These are phyloP conservation scores for Bonnemaisonia californica DNA, from an alignment of 31 red algal genomes.

Conservation along the genomic window DNA sequence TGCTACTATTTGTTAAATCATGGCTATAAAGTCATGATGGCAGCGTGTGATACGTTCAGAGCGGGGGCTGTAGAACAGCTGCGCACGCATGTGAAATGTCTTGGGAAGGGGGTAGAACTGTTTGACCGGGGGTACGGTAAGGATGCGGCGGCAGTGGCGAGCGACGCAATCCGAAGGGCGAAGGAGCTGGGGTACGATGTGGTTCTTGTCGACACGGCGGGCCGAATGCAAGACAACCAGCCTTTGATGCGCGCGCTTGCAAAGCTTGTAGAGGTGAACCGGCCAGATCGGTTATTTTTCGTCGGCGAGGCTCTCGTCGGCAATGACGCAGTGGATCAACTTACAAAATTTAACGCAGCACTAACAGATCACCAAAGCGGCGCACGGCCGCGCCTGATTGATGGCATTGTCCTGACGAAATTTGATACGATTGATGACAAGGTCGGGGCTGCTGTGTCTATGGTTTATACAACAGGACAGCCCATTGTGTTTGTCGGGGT, in stretches of 20 bases:
- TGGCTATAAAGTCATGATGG: conserved; percentile 78
- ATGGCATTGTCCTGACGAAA: conserved; percentile 97
- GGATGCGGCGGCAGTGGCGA: conserved; percentile 87
- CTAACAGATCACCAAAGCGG: conserved; percentile 67
- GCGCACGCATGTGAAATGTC: conserved; percentile 87
- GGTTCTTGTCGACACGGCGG: conserved; percentile 96
- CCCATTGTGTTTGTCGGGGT: conserved; percentile 99
- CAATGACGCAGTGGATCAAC: conserved; percentile 97
- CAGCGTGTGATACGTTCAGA: conserved; percentile 96
- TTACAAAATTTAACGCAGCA: conserved; percentile 88
- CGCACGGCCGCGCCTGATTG: conserved; percentile 68
- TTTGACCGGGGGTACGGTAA: conserved; percentile 92
- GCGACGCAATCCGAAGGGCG: conserved; percentile 79
- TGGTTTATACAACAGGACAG: conserved; percentile 91
- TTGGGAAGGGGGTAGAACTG: conserved; percentile 75
- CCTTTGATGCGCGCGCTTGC: conserved; percentile 94
- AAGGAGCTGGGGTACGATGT: conserved; percentile 77
- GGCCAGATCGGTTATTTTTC: conserved; percentile 92
- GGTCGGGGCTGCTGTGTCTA: conserved; percentile 96
- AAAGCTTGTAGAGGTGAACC: conserved; percentile 81
- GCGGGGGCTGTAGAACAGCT: conserved; percentile 96
- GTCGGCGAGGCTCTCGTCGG: conserved; percentile 98
- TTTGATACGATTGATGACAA: conserved; percentile 97
- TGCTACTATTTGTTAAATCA: conserved; percentile 78
- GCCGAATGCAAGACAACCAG: conserved; percentile 98